Evolutionary conservation across 2,329 filamentous ascomycete species (phyloP).

Genomic region (Graphilbum sp.): DNA sequence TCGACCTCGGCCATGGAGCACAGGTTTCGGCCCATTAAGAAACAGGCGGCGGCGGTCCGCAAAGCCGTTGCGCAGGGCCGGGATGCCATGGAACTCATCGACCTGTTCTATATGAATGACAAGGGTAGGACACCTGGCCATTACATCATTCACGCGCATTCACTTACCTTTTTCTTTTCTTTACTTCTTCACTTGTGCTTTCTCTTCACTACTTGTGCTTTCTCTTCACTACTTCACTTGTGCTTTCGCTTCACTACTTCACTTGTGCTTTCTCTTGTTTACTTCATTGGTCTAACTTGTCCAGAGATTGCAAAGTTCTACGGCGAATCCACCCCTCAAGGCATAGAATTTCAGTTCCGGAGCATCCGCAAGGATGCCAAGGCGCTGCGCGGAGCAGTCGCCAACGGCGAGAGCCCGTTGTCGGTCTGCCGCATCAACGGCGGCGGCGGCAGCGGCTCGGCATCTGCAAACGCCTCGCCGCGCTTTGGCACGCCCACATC

Average conservation of each 20-base stretch:
- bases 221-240: too few relatives aligned
- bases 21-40: slow-evolving; percentile 30
- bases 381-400: slow-evolving; percentile 26
- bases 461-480: too few relatives aligned
- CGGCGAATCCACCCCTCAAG: slow-evolving; percentile 38
- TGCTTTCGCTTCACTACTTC: too few relatives aligned
- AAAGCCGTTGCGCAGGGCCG: slow-evolving; percentile 17
- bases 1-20: slow-evolving; percentile 31
- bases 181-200: not conserved
- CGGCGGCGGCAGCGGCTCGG: too few relatives aligned
- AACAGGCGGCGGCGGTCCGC: slow-evolving; percentile 23
- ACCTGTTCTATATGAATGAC: slow-evolving; percentile 22
- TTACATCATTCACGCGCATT: too few relatives aligned
- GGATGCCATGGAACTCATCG: slow-evolving; percentile 28
- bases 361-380: slow-evolving; percentile 36
- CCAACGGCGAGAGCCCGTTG: slow-evolving; percentile 28
- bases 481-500: not conserved
- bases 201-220: too few relatives aligned
- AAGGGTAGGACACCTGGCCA: slow-evolving; percentile 19
- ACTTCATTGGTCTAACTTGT: not conserved
- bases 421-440: slow-evolving; percentile 3
- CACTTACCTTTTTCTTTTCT: not conserved
- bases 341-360: slow-evolving; percentile 46
- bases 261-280: not conserved
- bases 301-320: slow-evolving; percentile 43